Base-by-base conservation (phyloP, 2,329 filamentous ascomycete species). In the Pseudogymnoascus sp. region DNA sequence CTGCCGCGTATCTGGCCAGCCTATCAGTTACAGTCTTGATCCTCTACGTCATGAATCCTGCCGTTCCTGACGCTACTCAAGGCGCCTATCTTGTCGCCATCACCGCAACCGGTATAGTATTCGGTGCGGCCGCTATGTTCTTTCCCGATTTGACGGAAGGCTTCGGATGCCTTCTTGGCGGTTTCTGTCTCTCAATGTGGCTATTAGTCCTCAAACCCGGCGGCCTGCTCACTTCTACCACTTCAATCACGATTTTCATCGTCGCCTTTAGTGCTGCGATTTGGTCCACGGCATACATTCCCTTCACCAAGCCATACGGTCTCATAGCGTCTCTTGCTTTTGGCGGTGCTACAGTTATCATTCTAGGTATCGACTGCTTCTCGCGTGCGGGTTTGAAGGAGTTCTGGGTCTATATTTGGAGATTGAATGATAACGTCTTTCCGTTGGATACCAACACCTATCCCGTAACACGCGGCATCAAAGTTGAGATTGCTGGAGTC, bases 361-460 rank as follows among this genome's bases (percentile, higher is more conserved):
- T 96, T 12, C 75, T 97, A 2, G 93, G 93, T 2, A 89, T 97
- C 62, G 93, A 97, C 72, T 96, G 91, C 73, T 95, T 93, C 68
- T 93, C 87, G 68, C 80, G 85, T 64, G 91, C 91, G n/a, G 93
- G 93, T 0, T 77, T 96, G 68, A 97, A 96, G 73, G 93, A 97
- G 72, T 97, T 97, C 67, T 97, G 93, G 93, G 82, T 90, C 5
- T 97, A 95, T 71, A 80, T 96, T 37, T 97, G 93, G 93, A 77
- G 77, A 50, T 75, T 97, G 38, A 97, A 97, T 72, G 78, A 85
- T 41, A 80, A 88, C 58, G 77, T 91, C 0, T 97, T 97, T 68
- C 92, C 92, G 0, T 75, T 91, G 2, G 82, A 84, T 37, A 88
- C 88, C 1, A 78, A 80, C 57, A 91, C 89, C 0, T 97, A 96